phyloP scores from a whole-genome alignment of 164 flowering plant species.

The Stephania yunnanensis region DNA sequence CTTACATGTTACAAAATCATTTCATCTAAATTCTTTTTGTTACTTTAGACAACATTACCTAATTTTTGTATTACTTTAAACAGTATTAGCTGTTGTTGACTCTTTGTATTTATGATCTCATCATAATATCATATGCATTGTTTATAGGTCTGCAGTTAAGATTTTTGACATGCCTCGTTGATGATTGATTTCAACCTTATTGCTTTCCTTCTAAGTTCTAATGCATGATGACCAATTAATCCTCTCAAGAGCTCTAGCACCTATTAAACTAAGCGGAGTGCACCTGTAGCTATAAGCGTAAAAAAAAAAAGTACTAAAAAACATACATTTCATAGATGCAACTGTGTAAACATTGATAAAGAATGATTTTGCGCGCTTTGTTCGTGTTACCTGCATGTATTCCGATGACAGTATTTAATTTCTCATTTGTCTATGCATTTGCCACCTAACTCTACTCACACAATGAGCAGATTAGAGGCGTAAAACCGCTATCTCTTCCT shows the following conservation, averaged over 20 bases:
- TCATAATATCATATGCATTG: not conserved
- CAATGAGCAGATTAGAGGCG: constrained; percentile 78
- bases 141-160: not conserved
- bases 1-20: not conserved
- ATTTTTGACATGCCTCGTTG: not conserved
- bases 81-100: no score
- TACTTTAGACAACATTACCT: no score
- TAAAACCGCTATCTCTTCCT: constrained; percentile 62
- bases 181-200: not conserved
- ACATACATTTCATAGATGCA: no score
- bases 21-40: no score
- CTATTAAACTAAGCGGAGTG: not conserved
- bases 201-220: not conserved
- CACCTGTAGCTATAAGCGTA: not conserved
- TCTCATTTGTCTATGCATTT: not conserved
- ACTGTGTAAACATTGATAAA: no score
- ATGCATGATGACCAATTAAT: not conserved
- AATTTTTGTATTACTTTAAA: no score
- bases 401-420: not conserved
- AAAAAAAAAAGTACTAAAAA: no score
- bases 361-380: not conserved
- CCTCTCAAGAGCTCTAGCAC: not conserved
- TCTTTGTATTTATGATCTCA: not conserved
- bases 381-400: not conserved
- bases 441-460: not conserved